These are phyloP conservation scores for Extremus antarcticus DNA, from an alignment of 495 filamentous ascomycete genomes.

Conservation along the genomic window DNA sequence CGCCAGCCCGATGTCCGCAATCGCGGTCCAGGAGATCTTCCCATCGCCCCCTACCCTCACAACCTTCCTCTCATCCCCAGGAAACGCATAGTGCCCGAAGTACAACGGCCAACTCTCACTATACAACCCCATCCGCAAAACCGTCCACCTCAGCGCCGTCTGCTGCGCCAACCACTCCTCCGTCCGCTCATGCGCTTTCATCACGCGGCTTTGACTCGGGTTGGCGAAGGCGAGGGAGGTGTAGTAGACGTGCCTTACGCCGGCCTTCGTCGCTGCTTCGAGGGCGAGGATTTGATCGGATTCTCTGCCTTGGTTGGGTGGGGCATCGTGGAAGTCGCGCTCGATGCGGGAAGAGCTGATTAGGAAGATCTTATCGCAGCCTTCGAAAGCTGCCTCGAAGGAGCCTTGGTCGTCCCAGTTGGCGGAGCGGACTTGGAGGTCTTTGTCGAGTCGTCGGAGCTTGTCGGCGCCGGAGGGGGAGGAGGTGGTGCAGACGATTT, in stretches of 20 bases:
- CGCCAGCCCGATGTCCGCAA: slow-evolving; percentile 35
- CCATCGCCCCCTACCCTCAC: slow-evolving; percentile 34
- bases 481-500: slow-evolving; percentile 30
- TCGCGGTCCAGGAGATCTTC: slow-evolving; percentile 35
- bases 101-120: slow-evolving; percentile 60
- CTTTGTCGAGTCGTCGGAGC: slow-evolving; percentile 15
- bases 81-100: slow-evolving; percentile 46
- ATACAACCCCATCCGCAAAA: slow-evolving; percentile 54
- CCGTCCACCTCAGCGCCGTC: slow-evolving; percentile 36
- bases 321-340: slow-evolving; percentile 27
- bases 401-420: slow-evolving; percentile 27
- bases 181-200: slow-evolving; percentile 57
- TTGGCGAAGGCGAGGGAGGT: slow-evolving; percentile 51
- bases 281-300: slow-evolving; percentile 43
- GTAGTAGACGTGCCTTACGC: slow-evolving; percentile 57
- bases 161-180: slow-evolving; percentile 43
- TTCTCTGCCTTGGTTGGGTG: slow-evolving; percentile 31
- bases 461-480: slow-evolving; percentile 18
- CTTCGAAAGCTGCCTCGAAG: slow-evolving; percentile 31
- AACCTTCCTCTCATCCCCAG: slow-evolving; percentile 23
- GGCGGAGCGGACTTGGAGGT: slow-evolving; percentile 32
- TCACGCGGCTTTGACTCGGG: slow-evolving; percentile 44
- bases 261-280: slow-evolving; percentile 43
- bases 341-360: slow-evolving; percentile 36
- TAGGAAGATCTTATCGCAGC: slow-evolving; percentile 39